A percentile compares a stretch with the other conserved stretches of the same genome.
phyloP scores from a whole-genome alignment of 441 rosid species.

The Omphalea diandra region DNA sequence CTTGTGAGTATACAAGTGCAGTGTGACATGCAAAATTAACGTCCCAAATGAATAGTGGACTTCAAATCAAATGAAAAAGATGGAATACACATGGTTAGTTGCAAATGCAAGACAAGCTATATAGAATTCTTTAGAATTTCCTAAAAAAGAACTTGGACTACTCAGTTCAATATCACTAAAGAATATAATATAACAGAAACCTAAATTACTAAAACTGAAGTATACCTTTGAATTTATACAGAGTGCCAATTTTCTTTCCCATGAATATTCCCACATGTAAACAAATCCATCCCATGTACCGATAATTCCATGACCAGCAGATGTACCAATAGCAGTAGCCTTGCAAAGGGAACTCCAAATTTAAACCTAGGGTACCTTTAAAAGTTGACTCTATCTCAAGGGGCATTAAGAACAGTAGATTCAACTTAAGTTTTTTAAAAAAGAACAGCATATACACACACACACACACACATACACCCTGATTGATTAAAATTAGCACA shows the following conservation, averaged over 20 bases:
- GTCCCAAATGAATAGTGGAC: background rate
- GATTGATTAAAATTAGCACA: no score
- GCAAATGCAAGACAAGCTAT: background rate
- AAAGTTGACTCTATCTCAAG: background rate
- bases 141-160: no score
- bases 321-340: constrained; percentile 49
- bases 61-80: background rate
- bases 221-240: constrained; percentile 78
- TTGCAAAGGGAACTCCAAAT: constrained; percentile 39
- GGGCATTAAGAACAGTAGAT: no score
- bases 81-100: background rate
- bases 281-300: constrained; percentile 77
- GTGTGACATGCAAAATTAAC: background rate
- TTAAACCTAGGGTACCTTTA: constrained; percentile 12
- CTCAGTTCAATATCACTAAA: no score
- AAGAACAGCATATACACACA: no score
- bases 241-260: constrained; percentile 56
- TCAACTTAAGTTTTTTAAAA: no score
- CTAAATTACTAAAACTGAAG: background rate
- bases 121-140: background rate
- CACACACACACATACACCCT: no score
- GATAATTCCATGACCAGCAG: constrained; percentile 65
- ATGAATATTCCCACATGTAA: constrained; percentile 70
- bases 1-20: background rate
- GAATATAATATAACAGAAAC: background rate